Evolutionary conservation across 1,139 yeast species (phyloP).

Genomic region (Suzukiozyma palmioleophila): DNA sequence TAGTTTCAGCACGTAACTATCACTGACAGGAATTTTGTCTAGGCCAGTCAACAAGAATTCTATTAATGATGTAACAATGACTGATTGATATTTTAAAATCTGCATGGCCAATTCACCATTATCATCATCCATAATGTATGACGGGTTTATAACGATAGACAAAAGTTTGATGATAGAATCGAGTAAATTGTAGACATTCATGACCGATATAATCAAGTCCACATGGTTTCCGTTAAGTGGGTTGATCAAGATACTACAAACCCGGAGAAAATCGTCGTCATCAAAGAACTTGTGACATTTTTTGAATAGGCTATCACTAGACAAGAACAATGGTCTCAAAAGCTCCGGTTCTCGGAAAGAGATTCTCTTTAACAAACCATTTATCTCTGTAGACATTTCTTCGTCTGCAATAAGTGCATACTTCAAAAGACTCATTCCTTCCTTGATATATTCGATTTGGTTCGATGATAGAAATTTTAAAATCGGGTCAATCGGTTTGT

Average conservation of each 20-base stretch:
- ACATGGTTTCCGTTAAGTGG: constrained; percentile 21
- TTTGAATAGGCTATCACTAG: constrained; percentile 22
- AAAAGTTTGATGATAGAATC: constrained; percentile 24
- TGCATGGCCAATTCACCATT: constrained; percentile 30
- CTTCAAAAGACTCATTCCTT: constrained; percentile 35
- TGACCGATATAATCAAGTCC: constrained; percentile 19
- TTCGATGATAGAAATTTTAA: constrained; percentile 31
- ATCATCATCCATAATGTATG: constrained; percentile 28
- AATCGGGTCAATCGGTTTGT: constrained; percentile 32
- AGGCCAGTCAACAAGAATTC: constrained; percentile 23
- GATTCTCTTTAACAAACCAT: constrained; percentile 18
- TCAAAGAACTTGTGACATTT: constrained; percentile 23
- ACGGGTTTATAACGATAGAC: constrained; percentile 27
- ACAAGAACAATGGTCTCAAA: constrained; percentile 26
- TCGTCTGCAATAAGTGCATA: constrained; percentile 39
- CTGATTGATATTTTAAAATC: constrained; percentile 28
- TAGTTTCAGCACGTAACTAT: constrained; percentile 26
- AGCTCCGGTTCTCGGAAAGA: constrained; percentile 27
- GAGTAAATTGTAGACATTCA: constrained; percentile 26
- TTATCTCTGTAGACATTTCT: constrained; percentile 24
- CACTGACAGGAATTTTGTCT: constrained; percentile 32
- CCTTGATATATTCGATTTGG: constrained; percentile 22
- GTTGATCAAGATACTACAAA: constrained; percentile 25
- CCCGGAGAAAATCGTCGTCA: constrained; percentile 32
- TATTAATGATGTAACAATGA: constrained; percentile 25